These are phyloP conservation scores for Catharanthus roseus DNA, from an alignment of 257 asterid genomes.

Conservation along the genomic window DNA sequence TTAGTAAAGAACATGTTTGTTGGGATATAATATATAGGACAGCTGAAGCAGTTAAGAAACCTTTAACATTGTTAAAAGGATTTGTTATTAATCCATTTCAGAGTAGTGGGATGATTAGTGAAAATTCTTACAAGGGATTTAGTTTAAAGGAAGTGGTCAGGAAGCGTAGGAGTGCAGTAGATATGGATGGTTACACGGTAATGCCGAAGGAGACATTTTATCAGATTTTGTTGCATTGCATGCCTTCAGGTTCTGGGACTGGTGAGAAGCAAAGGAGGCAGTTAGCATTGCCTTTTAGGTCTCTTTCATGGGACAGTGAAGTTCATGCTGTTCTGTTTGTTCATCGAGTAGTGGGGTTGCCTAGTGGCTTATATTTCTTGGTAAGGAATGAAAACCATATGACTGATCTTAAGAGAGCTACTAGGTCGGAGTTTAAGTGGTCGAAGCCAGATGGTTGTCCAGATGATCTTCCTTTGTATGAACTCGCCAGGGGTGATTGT, in stretches of 20 bases:
- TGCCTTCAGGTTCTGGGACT: conserved; percentile 57
- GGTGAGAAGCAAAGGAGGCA: conserved; percentile 53
- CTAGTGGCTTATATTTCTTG: conserved; percentile 69
- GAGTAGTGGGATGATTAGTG: conserved; percentile 39
- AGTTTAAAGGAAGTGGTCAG: conserved; percentile 66
- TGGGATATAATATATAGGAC: conserved; percentile 87
- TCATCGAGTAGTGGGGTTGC: conserved; percentile 78
- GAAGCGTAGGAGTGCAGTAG: conserved; percentile 92
- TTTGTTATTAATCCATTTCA: conserved; percentile 33
- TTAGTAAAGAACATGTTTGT: conserved; percentile 78
- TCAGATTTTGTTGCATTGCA: conserved; percentile 76
- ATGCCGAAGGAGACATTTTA: conserved; percentile 68
- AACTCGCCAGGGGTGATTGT: conserved; percentile 54
- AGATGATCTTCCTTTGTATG: conserved; percentile 68
- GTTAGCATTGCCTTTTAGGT: conserved; percentile 66
- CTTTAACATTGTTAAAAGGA: conserved; percentile 29
- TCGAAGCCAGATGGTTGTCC: conserved; percentile 83
- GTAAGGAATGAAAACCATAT: conserved; percentile 77
- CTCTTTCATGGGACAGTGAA: conserved; percentile 70
- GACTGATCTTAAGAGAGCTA: conserved; percentile 47
- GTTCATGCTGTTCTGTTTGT: conserved; percentile 83
- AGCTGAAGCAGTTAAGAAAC: conserved; percentile 64
- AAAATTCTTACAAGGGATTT: conserved; percentile 46
- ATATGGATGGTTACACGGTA: conserved; percentile 74
- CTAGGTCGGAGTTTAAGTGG: conserved; percentile 76